Conservation (phyloP, 75 land plant genomes). For the Azolla pinnata region DNA sequence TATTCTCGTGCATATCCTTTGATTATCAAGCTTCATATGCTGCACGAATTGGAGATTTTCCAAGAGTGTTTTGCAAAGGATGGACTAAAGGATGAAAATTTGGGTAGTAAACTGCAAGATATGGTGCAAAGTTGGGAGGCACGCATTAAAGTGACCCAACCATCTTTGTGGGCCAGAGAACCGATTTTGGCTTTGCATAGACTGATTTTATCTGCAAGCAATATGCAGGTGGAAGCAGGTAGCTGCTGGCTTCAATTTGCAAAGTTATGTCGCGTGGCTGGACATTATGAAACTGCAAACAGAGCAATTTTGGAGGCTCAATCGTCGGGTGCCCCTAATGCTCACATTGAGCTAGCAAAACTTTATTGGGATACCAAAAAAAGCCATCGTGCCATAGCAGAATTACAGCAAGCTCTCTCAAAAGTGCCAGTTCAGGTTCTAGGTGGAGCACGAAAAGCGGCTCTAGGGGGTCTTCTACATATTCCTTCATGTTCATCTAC, state of each 20-base stretch:
- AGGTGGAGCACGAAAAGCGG: slow-evolving; percentile 58
- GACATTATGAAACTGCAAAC: slow-evolving; percentile 93
- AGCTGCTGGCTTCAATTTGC: slow-evolving; percentile 98
- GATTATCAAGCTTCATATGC: slow-evolving; percentile 90
- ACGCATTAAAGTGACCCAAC: slow-evolving; percentile 70
- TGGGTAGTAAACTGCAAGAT: slow-evolving; percentile 32
- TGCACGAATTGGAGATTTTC: slow-evolving; percentile 85
- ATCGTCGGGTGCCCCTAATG: slow-evolving; percentile 77
- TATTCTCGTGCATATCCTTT: slow-evolving; percentile 89
- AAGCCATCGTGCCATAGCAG: slow-evolving; percentile 85
- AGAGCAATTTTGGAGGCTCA: slow-evolving; percentile 92
- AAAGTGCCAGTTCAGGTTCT: slow-evolving; percentile 64
- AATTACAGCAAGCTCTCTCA: slow-evolving; percentile 72
- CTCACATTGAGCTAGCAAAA: slow-evolving; percentile 85
- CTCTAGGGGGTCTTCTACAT: slow-evolving; percentile 56
- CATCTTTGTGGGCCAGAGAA: slow-evolving; percentile 94
- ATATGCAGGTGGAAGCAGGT: slow-evolving; percentile 64
- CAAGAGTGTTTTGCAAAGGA: slow-evolving; percentile 39
- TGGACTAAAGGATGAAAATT: slow-evolving; percentile 26
- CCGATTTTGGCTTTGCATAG: slow-evolving; percentile 87
- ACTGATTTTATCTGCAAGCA: slow-evolving; percentile 54
- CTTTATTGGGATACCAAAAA: slow-evolving; percentile 74
- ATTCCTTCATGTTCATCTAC: slow-evolving; percentile 27
- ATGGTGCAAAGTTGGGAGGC: slow-evolving; percentile 66
- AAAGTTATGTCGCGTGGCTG: slow-evolving; percentile 89